Conservation (phyloP, 768 basidiomycete genomes). For the Floccularia luteovirens region DNA sequence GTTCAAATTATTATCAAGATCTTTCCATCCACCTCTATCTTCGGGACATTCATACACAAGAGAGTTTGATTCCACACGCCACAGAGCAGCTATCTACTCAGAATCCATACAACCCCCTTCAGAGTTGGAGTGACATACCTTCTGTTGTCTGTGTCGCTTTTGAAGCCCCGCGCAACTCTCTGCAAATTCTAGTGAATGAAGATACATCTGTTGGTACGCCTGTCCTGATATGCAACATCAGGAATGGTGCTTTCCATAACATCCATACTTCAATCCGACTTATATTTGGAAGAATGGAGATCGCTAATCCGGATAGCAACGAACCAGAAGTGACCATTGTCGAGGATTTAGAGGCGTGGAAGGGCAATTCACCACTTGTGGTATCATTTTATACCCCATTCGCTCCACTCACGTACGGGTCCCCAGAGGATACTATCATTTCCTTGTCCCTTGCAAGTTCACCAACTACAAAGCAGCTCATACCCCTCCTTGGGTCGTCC, state of each 20-base stretch:
- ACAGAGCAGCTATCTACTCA: neutral
- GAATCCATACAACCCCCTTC: conserved; percentile 12
- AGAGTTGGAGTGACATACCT: conserved; percentile 21
- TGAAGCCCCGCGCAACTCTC: conserved; percentile 20
- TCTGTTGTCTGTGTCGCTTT: conserved; percentile 25
- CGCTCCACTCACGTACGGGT: conserved; percentile 18
- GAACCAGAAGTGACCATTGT: conserved; percentile 8
- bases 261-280: conserved; percentile 24
- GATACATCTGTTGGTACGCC: conserved; percentile 20
- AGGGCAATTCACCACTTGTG: conserved; percentile 24
- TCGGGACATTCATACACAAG: conserved; percentile 25
- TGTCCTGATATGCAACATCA: conserved; percentile 25
- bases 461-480: conserved; percentile 8
- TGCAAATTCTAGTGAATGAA: conserved; percentile 16
- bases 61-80: conserved; percentile 7
- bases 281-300: conserved; percentile 23
- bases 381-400: conserved; percentile 25
- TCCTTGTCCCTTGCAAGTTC: conserved; percentile 19
- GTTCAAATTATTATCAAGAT: conserved; percentile 33
- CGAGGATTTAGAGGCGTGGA: conserved; percentile 23
- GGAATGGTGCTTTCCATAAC: conserved; percentile 15
- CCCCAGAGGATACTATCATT: conserved; percentile 10
- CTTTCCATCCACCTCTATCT: conserved; percentile 35
- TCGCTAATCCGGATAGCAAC: neutral
- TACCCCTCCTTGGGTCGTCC: conserved; percentile 16